Evolutionary conservation across 352 stramenopile genomes (phyloP), one percentile per base, ranked within the genome.

Genomic region (Pythium phragmiticola): DNA sequence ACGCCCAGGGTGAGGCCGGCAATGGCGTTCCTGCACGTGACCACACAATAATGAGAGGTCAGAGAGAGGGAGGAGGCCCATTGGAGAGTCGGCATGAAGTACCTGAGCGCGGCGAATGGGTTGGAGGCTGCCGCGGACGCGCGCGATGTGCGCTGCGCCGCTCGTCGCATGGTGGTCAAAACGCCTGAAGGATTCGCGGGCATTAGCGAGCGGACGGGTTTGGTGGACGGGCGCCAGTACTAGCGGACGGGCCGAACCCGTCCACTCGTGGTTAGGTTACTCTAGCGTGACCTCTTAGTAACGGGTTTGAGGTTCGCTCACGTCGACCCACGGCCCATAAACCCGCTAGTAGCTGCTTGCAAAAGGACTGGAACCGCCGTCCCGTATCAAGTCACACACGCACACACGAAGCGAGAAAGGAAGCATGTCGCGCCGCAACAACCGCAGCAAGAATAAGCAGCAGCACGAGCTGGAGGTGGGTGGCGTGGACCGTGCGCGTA

Each of bases 381-480:
- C 42, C 2, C 42, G 6, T 23, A 48, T 23, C 42, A 19, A 11
- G n/a, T 48, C 42, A 23, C 42, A 19, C 14, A 48, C 42, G 3
- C 11, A 13, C 37, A 43, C 42, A 48, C 42, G 11, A 42, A 42
- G 37, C 14, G 8, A 42, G 0, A 16, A 16, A 42, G 37, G 14
- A n/a, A 43, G 30, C 50, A 79, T 79, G 73, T 66, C 73, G 39
- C 66, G 68, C 58, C 61, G 63, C 30, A 76, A 77, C 63, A 77
- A 76, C 55, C 69, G 70, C 60, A 68, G 23, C 51, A 71, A 74
- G 57, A 66, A 74, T 49, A 76, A 80, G 64, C 54, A 59, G 30
- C 67, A 74, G 63, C 53, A 76, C 52, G 70, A 77, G 28, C 45
- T 80, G 19, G 73, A 80, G 50, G 73, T 77, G 41, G 60, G 57